Percentiles rank a stretch among this genome's conserved stretches.
Evolutionary conservation across 2,329 filamentous ascomycete species (phyloP).

Genomic region (Colletotrichum phormii): DNA sequence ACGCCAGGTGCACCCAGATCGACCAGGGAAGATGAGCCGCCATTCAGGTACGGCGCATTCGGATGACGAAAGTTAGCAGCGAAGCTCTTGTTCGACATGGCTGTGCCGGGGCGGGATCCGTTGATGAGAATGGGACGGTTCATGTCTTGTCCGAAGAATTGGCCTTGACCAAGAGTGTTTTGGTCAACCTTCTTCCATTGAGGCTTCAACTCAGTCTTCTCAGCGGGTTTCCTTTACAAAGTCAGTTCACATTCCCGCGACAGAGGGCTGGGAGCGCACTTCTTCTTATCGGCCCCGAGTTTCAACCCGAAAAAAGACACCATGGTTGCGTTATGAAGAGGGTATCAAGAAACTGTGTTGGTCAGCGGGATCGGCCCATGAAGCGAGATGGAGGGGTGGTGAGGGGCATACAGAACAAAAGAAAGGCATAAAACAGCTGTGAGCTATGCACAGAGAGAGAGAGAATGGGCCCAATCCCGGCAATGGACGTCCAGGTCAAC

Average conservation of each 20-base stretch:
- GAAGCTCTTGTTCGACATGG: constrained; percentile 46
- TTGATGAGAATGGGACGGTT: constrained; percentile 48
- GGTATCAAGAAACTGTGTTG: constrained; percentile 22
- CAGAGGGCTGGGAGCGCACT: constrained; percentile 44
- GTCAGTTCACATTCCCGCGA: not conserved
- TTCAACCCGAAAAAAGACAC: constrained; percentile 71
- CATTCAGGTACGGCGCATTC: constrained; percentile 49
- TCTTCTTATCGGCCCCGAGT: constrained; percentile 67
- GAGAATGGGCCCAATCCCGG: not conserved
- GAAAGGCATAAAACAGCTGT: constrained; percentile 14
- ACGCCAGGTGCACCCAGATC: constrained; percentile 51
- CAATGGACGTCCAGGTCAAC: constrained; percentile 14
- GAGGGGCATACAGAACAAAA: constrained; percentile 33
- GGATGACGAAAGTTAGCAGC: constrained; percentile 38
- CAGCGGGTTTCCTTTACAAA: constrained; percentile 37
- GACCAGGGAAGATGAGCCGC: constrained; percentile 57
- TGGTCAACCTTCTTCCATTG: constrained; percentile 49
- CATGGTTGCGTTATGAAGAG: constrained; percentile 51
- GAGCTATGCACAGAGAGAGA: constrained; percentile 27
- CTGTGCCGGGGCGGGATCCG: constrained; percentile 48
- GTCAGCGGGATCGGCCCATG: constrained; percentile 2
- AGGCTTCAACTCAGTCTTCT: constrained; percentile 38
- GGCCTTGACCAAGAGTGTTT: constrained; percentile 47
- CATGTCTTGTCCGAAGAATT: constrained; percentile 50
- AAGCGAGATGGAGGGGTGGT: constrained; percentile 14